phyloP scores from a whole-genome alignment of 345 rosid genomes.

The Nasturtium officinale region DNA sequence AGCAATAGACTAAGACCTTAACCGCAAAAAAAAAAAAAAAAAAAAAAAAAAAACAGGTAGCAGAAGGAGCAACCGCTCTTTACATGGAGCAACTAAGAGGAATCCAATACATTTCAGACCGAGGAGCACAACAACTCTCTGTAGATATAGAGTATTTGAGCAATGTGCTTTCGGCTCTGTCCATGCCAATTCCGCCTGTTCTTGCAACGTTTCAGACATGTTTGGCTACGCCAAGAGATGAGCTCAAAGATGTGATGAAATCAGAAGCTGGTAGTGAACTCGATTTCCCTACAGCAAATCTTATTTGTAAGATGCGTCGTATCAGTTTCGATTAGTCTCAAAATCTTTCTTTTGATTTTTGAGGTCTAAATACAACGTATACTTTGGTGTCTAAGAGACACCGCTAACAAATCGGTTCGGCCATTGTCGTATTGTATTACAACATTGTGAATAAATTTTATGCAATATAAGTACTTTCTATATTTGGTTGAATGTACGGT shows the following conservation, averaged over 20 bases:
- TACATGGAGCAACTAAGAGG: conserved; percentile 96
- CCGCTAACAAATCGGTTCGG: conserved; percentile 18
- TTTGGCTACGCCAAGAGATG: conserved; percentile 78
- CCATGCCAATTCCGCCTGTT: conserved; percentile 76
- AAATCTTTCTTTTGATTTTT: background rate
- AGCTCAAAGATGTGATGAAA: conserved; percentile 69
- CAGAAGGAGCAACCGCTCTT: conserved; percentile 90
- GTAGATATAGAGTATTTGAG: conserved; percentile 94
- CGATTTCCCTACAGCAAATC: conserved; percentile 80
- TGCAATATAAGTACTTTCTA: background rate
- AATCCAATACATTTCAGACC: conserved; percentile 81
- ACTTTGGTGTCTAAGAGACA: conserved; percentile 17
- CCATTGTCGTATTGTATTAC: conserved; percentile 18
- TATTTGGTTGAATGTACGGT: too few relatives aligned
- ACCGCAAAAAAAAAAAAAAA: background rate
- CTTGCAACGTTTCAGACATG: conserved; percentile 86
- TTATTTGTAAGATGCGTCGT: conserved; percentile 84
- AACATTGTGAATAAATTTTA: conserved; percentile 14
- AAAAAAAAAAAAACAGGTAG: conserved; percentile 54
- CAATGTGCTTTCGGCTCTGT: conserved; percentile 90
- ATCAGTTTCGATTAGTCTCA: conserved; percentile 65
- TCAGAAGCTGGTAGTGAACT: conserved; percentile 74
- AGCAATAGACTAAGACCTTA: background rate
- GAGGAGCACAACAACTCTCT: conserved; percentile 89
- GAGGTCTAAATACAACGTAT: background rate